Evolutionary conservation across 306 rosid species (phyloP).

Genomic region (Quercus aquifolioides): DNA sequence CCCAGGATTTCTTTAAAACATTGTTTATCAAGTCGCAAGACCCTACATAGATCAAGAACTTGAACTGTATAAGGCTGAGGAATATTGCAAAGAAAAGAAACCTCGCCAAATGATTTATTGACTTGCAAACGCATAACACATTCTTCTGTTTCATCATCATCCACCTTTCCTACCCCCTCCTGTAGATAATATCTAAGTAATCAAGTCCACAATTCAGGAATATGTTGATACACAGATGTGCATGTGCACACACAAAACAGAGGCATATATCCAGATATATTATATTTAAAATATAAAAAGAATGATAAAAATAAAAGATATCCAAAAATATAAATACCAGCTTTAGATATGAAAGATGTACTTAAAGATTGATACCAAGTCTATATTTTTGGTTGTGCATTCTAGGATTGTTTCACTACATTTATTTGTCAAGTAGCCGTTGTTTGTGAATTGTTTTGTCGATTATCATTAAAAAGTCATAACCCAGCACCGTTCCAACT

Average conservation of each 20-base stretch:
- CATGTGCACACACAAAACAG: not conserved
- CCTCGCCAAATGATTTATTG: constrained; percentile 47
- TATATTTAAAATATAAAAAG: not conserved
- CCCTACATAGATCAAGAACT: constrained; percentile 46
- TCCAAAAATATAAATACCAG: not conserved
- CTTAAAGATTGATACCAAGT: not conserved
- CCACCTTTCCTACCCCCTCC: constrained; percentile 36
- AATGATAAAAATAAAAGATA: not conserved
- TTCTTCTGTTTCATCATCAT: constrained; percentile 38
- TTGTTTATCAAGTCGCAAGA: constrained; percentile 59
- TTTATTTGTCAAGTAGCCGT: too few species aligned
- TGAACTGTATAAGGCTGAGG: constrained; percentile 45
- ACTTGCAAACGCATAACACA: constrained; percentile 18
- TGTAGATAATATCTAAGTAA: constrained; percentile 17
- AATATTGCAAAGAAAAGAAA: constrained; percentile 61
- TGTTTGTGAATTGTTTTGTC: too few species aligned
- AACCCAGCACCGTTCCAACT: too few species aligned
- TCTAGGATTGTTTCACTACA: not conserved
- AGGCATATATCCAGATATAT: not conserved
- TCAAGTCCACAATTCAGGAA: constrained; percentile 1
- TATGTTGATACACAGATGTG: not conserved
- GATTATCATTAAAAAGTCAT: too few species aligned
- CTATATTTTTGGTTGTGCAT: not conserved
- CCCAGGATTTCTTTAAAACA: constrained; percentile 49
- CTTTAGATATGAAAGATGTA: not conserved